Evolutionary conservation across 495 filamentous ascomycete species (phyloP), one percentile per base, ranked within the genome.

Genomic region (Gamarada debralockiae): DNA sequence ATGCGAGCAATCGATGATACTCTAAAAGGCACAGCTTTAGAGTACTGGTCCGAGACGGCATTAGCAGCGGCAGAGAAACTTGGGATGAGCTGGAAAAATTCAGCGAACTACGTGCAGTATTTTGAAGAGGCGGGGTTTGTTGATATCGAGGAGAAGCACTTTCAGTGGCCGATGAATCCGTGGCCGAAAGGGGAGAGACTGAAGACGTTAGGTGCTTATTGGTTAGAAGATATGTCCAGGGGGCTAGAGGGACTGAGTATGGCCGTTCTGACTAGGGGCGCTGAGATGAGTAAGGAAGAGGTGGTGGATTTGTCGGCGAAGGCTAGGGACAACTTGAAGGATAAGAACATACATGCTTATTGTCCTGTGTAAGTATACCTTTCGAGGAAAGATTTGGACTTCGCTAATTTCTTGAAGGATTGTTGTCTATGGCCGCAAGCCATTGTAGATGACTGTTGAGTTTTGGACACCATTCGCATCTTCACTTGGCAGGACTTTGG

Each of bases 121-220:
- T 73, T 80, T 62, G 66, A 69, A 51, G 70, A 79, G 21, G 68
- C 76, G 0, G 81, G 83, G 1, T 88, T 85, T 55, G 68, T 74
- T 17, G 76, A 83, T 55, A 72, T 85, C 51, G 61, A 62, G 23
- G 37, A 72, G 8, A 67, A 64, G 44, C 67, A 70, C 7, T 68
- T 65, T 46, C 81, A 81, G 59, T 65, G 77, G 18, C 84, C 84
- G 8, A 55, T 57, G 38, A 64, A 60, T n/a, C 55, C 75, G 10
- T 82, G 80, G 80, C 59, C 75, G 0, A 68, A 66, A 18, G 73
- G 79, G 17, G 52, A 52, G 22, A 60, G 68, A 9, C 47, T 77
- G 48, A 78, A 77, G 54, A 61, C 71, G 36, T 60, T 80, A n/a
- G 77, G 76, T 1, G 47, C 53, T 25, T 74, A 69, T 67, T 56